Base-by-base conservation (phyloP, 73 alveolate genomes). In the Diophrys sp. region DNA sequence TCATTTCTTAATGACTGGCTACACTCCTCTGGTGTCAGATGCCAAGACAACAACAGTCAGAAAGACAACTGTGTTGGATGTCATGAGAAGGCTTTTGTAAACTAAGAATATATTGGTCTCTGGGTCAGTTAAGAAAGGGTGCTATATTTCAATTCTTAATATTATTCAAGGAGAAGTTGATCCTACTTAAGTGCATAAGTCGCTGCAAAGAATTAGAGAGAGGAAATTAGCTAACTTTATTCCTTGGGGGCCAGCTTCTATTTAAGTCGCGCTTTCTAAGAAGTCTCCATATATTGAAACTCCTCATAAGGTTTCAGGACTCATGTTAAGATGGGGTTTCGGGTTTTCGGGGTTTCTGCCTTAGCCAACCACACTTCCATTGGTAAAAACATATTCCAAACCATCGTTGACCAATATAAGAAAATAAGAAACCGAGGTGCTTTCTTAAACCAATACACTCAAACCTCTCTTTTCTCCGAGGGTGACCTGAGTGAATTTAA, bases 211-310 rank as follows among this genome's bases (percentile, higher is more conserved):
- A 89, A 96, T 95, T 66, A 75, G 99, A 54, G 99, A 95, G 80
- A 89, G 99, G 73, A 96, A 96, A 82, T 81, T 96, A 44, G 99
- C 99, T 62, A 94, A 96, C 82, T 98, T 98, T 89, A 98, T 98
- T 70, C 97, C 98, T 70, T 98, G 99, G 99, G 99, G 99, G 2
- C 99, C 99, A 23, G 99, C 99, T 32, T 93, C 99, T 34, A 98
- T 98, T 67, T 95, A 98, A 78, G 99, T 96, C 27, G 99, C 99
- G 1, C 87, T 96, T 53, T 90, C 99, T 25, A 93, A 98, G 81
- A 96, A 93, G 78, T 84, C 95, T 28, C 98, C 99, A 18, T 95
- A 95, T 78, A 91, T 96, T 33, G 99, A 95, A 54, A 94, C 98
- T 30, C 95, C 98, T 23, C 96, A 94, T 85, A 93, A 98, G 87